A percentile compares a stretch with the other conserved stretches of the same genome.
These are phyloP conservation scores for Mayamaea pseudoterrestris DNA, from an alignment of 108 stramenopile genomes.

Conservation along the genomic window DNA sequence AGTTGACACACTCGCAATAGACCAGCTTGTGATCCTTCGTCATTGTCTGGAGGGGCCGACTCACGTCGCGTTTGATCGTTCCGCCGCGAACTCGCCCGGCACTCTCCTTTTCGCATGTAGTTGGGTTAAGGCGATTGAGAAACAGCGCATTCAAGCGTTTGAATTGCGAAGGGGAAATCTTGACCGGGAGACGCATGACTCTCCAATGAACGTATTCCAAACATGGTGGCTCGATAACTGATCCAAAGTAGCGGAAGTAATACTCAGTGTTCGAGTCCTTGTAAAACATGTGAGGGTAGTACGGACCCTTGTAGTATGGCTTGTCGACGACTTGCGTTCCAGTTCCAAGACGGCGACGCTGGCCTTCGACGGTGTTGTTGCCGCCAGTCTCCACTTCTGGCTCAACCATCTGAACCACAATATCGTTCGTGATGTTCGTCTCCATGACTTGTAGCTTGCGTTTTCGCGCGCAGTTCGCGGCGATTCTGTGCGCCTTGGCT, in stretches of 20 bases:
- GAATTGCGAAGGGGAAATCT: conserved; percentile 28
- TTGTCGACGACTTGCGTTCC: too few relatives aligned
- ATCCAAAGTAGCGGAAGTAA: conserved; percentile 42
- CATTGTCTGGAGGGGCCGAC: conserved; percentile 23
- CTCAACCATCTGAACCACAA: too few relatives aligned
- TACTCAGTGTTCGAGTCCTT: conserved; percentile 42
- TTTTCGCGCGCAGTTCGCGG: too few relatives aligned
- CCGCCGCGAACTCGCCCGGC: conserved; percentile 15
- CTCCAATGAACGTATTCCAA: conserved; percentile 34
- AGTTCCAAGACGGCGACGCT: too few relatives aligned
- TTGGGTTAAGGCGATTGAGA: conserved; percentile 19
- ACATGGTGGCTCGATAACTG: conserved; percentile 34
- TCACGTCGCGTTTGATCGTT: conserved; percentile 18
- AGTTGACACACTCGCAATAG: conserved; percentile 46
- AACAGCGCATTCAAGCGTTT: conserved; percentile 27
- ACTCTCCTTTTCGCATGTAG: conserved; percentile 27
- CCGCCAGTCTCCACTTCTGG: too few relatives aligned
- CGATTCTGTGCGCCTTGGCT: too few relatives aligned
- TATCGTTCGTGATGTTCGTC: too few relatives aligned
- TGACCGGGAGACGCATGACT: conserved; percentile 36
- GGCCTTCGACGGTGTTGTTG: too few relatives aligned
- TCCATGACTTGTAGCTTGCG: too few relatives aligned
- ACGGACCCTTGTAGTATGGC: too few relatives aligned
- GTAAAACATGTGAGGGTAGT: too few relatives aligned
- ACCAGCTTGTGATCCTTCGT: conserved; percentile 20